Evolutionary conservation across 163 green algal genomes (phyloP), one percentile per base, ranked within the genome.

Genomic region (Coccomyxa subellipsoidea): DNA sequence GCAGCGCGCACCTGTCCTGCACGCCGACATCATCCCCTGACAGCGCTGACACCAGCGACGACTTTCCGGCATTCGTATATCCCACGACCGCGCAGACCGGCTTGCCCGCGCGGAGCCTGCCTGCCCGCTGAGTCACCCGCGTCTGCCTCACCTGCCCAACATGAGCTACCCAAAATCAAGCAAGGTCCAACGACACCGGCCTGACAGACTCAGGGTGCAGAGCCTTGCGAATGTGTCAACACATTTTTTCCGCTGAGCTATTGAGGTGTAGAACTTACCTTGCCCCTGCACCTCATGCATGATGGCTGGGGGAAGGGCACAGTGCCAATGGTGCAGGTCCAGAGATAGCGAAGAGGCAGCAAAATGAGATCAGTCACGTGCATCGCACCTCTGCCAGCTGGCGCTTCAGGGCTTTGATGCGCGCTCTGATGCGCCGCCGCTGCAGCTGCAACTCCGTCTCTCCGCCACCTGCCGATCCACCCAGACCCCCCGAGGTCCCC

Each of bases 31-130:
- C 53, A 10, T 18, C 53, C 2, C 78, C 54, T 4, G 66, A 76
- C 8, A 86, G 81, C 6, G 81, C 76, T 27, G 79, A 59, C 66
- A 87, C 71, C 53, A 92, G 81, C 23, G 66, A 87, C 36, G 80
- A 87, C 78, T 92, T 92, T 54, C 88, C 88, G 25, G 85, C 90
- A 82, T 92, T 92, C 39, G 90, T 93, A 86, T 93, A 93, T 35
- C 90, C 90, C 15, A 89, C 79, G 0, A 86, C 78, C 4, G 78
- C 38, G 47, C 88, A 76, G 38, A 86, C 40, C 4, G 87, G 79
- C 69, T 86, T 86, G 32, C 81, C 83, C 39, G 79, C 79, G 21
- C 86, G 69, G 12, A 79, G 77, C n/a, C 91, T 80, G 29, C 82
- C 84, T 69, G 84, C 81, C 4, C 91, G 80, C 80, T 94, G 90